Evolutionary conservation across 2,329 filamentous ascomycete genomes (phyloP).

Genomic region (Rasamsonia emersonii): DNA sequence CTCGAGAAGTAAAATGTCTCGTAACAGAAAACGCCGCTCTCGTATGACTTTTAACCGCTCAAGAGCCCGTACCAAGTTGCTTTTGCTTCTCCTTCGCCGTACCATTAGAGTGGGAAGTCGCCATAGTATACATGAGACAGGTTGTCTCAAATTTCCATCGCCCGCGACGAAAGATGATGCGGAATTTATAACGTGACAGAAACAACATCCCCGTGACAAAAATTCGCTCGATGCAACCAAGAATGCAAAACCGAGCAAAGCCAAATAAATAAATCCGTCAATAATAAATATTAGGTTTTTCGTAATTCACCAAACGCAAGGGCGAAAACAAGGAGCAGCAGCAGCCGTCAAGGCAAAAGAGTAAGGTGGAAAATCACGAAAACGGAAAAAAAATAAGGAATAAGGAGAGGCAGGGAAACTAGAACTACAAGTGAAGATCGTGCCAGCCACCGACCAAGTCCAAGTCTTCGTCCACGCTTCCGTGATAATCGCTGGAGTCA

Average conservation of each 20-base stretch:
- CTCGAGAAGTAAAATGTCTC: conserved; percentile 4
- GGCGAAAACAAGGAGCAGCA: conserved; percentile 6
- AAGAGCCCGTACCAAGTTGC: conserved; percentile 8
- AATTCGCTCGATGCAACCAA: too few species aligned
- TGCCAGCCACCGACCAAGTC: conserved; percentile 96
- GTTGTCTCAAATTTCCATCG: conserved; percentile 7
- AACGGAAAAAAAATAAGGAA: conserved; percentile 5
- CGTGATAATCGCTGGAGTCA: conserved; percentile 42
- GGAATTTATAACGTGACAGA: conserved; percentile 2
- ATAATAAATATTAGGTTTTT: too few species aligned
- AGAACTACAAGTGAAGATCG: conserved; percentile 54
- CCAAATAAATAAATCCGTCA: too few species aligned
- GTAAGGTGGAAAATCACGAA: conserved; percentile 7
- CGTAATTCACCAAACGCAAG: too few species aligned
- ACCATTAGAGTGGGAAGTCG: conserved; percentile 8
- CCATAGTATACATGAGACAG: conserved; percentile 11
- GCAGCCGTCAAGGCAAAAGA: conserved; percentile 4
- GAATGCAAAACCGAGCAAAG: neutral
- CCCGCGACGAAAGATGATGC: conserved; percentile 8
- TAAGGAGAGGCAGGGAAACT: conserved; percentile 10
- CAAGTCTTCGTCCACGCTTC: conserved; percentile 56
- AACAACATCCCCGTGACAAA: too few species aligned
- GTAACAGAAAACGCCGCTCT: conserved; percentile 9
- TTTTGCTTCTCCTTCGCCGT: conserved; percentile 9
- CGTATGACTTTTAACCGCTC: conserved; percentile 7